These are phyloP conservation scores for Leccinum aurantiacum DNA, from an alignment of 768 basidiomycete genomes.

Conservation along the genomic window DNA sequence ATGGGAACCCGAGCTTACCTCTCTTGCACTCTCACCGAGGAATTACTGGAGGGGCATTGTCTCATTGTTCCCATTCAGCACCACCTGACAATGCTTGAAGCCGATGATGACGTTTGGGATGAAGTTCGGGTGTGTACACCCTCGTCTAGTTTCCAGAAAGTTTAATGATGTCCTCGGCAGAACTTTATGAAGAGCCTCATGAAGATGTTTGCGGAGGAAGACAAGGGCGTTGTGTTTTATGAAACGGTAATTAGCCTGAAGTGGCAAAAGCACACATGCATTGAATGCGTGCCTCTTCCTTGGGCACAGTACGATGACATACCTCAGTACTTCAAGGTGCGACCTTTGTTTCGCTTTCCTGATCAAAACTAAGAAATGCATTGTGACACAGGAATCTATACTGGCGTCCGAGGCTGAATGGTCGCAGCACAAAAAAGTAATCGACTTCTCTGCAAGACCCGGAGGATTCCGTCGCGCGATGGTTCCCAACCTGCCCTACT, in stretches of 20 bases:
- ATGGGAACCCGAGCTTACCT: conserved; percentile 90
- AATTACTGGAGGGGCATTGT: conserved; percentile 90
- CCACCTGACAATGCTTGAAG: conserved; percentile 86
- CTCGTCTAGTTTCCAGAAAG: background rate
- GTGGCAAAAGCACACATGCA: conserved; percentile 86
- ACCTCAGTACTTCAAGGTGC: conserved; percentile 91
- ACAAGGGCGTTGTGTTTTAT: conserved; percentile 93
- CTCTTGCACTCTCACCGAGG: conserved; percentile 85
- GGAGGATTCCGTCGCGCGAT: conserved; percentile 94
- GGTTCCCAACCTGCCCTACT: conserved; percentile 97
- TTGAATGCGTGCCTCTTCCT: conserved; percentile 92
- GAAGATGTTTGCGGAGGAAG: conserved; percentile 89
- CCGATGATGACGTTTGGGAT: conserved; percentile 98
- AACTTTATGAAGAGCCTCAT: conserved; percentile 92
- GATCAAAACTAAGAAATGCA: conserved; percentile 10
- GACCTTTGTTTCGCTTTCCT: background rate
- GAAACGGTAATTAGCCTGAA: conserved; percentile 89
- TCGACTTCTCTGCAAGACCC: conserved; percentile 86
- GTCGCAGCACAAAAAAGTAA: conserved; percentile 97
- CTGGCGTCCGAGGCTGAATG: conserved; percentile 92
- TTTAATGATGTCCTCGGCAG: conserved; percentile 31
- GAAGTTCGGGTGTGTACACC: conserved; percentile 74
- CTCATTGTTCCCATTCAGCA: conserved; percentile 96
- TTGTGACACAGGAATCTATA: conserved; percentile 75
- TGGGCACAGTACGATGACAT: conserved; percentile 85